Evolutionary conservation across 306 rosid genomes (phyloP).

Genomic region (Datisca glomerata): DNA sequence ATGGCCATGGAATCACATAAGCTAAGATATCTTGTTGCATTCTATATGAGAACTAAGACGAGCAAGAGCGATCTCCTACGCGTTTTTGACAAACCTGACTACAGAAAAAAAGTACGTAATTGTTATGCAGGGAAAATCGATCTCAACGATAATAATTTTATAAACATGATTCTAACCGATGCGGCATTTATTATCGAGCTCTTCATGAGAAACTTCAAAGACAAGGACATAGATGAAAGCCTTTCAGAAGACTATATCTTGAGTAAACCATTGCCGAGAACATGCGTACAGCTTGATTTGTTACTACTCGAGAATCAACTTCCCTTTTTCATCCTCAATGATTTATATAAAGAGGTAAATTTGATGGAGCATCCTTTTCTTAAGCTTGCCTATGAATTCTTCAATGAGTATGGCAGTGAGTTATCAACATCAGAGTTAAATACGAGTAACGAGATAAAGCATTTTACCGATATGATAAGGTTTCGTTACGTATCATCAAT

Average conservation of each 20-base stretch:
- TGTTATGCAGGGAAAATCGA: slow-evolving; percentile 8
- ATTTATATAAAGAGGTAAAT: slow-evolving; percentile 11
- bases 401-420: slow-evolving; percentile 1
- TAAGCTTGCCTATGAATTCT: slow-evolving; percentile 17
- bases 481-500: slow-evolving; percentile 12
- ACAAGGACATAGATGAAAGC: neutral
- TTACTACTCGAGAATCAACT: slow-evolving; percentile 43
- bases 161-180: slow-evolving; percentile 4
- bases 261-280: slow-evolving; percentile 29
- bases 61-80: neutral
- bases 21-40: neutral
- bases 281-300: slow-evolving; percentile 25
- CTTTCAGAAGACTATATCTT: slow-evolving; percentile 28
- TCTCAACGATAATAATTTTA: neutral
- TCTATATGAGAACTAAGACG: neutral
- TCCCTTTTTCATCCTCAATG: slow-evolving; percentile 22
- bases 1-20: neutral
- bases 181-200: slow-evolving; percentile 27
- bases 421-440: neutral
- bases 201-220: slow-evolving; percentile 14
- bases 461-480: slow-evolving; percentile 43
- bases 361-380: neutral
- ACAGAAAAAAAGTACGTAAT: slow-evolving; percentile 8
- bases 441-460: neutral
- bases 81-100: neutral